phyloP scores from a whole-genome alignment of 257 asterid genomes.

The Penstemon davidsonii region DNA sequence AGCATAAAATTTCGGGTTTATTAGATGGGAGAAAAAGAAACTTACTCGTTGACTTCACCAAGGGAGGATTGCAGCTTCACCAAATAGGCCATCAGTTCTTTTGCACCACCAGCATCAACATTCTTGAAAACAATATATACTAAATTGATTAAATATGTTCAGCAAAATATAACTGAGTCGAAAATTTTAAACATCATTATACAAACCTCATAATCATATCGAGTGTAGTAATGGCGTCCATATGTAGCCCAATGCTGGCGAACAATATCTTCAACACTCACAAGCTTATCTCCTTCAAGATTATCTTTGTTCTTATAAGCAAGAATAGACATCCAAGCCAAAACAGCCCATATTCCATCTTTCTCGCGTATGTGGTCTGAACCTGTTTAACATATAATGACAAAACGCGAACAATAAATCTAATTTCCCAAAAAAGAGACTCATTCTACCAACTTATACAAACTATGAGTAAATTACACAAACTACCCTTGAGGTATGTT shows the following conservation, averaged over 20 bases:
- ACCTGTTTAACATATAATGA: constrained; percentile 47
- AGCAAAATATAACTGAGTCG: constrained; percentile 14
- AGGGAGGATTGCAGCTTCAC: constrained; percentile 87
- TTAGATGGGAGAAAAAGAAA: not conserved
- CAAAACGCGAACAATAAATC: constrained; percentile 1
- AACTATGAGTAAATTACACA: not conserved
- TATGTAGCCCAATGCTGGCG: constrained; percentile 91
- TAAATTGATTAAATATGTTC: constrained; percentile 10
- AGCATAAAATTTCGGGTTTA: not conserved
- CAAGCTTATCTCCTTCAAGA: constrained; percentile 70
- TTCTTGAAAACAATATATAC: constrained; percentile 50
- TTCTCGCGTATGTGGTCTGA: constrained; percentile 98
- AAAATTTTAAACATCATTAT: constrained; percentile 11
- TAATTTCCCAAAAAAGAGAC: not conserved
- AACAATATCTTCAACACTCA: constrained; percentile 90
- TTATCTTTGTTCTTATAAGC: constrained; percentile 87
- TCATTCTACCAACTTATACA: not conserved
- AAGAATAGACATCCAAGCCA: constrained; percentile 92
- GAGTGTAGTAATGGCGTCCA: constrained; percentile 96
- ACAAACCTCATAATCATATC: constrained; percentile 92
- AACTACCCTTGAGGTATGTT: no score
- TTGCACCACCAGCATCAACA: constrained; percentile 85
- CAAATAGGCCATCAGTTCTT: constrained; percentile 87
- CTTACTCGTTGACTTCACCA: constrained; percentile 78
- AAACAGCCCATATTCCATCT: constrained; percentile 99